These are phyloP conservation scores for Solanum bukasovii DNA, from an alignment of 257 asterid genomes.

Conservation along the genomic window DNA sequence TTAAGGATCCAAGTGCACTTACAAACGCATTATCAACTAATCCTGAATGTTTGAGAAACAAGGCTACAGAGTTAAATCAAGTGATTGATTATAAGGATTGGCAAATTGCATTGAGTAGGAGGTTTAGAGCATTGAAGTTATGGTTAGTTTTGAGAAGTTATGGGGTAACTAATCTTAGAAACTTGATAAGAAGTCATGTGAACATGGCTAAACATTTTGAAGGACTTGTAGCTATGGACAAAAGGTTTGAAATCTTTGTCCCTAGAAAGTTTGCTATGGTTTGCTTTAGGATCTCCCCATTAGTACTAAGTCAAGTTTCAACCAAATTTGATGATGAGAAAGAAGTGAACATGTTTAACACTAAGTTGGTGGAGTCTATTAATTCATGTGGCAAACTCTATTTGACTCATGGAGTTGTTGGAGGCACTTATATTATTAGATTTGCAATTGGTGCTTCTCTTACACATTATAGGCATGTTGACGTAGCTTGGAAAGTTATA, in stretches of 20 bases:
- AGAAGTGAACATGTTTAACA: slow-evolving; percentile 37
- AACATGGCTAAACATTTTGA: slow-evolving; percentile 73
- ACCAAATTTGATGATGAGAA: slow-evolving; percentile 12
- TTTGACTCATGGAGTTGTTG: slow-evolving; percentile 65
- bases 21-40: slow-evolving; percentile 51
- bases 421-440: slow-evolving; percentile 48
- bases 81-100: slow-evolving; percentile 81
- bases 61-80: slow-evolving; percentile 47
- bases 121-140: slow-evolving; percentile 58
- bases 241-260: slow-evolving; percentile 62
- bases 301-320: slow-evolving; percentile 16
- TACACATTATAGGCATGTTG: slow-evolving; percentile 54
- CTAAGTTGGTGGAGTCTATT: slow-evolving; percentile 40
- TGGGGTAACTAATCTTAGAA: slow-evolving; percentile 50
- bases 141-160: slow-evolving; percentile 69
- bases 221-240: slow-evolving; percentile 45
- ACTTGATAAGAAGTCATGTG: slow-evolving; percentile 42
- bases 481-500: slow-evolving; percentile 53
- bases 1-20: slow-evolving; percentile 48
- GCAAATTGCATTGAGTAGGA: slow-evolving; percentile 68
- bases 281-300: slow-evolving; percentile 49
- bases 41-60: slow-evolving; percentile 53
- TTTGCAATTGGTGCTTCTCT: slow-evolving; percentile 58
- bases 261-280: slow-evolving; percentile 67
- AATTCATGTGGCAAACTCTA: slow-evolving; percentile 50